Percentiles rank a stretch among this genome's conserved stretches.
phyloP scores from a whole-genome alignment of 176 grass and related monocot species.

The Rhynchospora breviuscula region DNA sequence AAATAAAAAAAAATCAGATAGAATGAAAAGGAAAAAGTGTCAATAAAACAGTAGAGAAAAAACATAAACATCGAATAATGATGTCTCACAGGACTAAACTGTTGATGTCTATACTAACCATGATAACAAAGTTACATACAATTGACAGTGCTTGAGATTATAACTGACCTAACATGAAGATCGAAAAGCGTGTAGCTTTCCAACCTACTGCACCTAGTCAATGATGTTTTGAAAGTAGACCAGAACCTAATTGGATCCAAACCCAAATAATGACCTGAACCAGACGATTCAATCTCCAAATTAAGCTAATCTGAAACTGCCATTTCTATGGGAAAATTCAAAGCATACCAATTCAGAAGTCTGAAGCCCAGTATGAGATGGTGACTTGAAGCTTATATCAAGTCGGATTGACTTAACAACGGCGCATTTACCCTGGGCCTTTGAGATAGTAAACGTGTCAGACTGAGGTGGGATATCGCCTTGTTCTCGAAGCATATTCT shows the following conservation, averaged over 20 bases:
- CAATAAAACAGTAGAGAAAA: not conserved
- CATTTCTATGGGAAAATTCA: not conserved
- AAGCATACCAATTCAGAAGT: constrained; percentile 79
- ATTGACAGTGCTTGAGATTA: not conserved
- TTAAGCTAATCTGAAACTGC: not conserved
- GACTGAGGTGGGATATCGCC: constrained; percentile 30
- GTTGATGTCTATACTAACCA: not conserved
- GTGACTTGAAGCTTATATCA: constrained; percentile 98
- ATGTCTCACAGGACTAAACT: not conserved
- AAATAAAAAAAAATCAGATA: not conserved
- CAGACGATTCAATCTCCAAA: not conserved
- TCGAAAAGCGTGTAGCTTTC: not conserved
- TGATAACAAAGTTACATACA: not conserved
- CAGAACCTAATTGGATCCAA: not conserved
- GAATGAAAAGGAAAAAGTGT: not conserved
- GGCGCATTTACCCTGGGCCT: constrained; percentile 42
- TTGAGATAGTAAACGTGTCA: constrained; percentile 58
- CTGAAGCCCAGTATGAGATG: constrained; percentile 91
- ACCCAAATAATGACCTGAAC: constrained; percentile 3
- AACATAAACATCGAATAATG: not conserved
- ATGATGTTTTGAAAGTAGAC: not conserved
- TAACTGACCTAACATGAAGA: not conserved
- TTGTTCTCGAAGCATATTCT: constrained; percentile 46
- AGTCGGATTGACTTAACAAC: constrained; percentile 77
- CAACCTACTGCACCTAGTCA: not conserved